A percentile compares a stretch with the other conserved stretches of the same genome.
Conservation (phyloP, 2,329 filamentous ascomycete genomes). For the Pestalotiopsis sp. region DNA sequence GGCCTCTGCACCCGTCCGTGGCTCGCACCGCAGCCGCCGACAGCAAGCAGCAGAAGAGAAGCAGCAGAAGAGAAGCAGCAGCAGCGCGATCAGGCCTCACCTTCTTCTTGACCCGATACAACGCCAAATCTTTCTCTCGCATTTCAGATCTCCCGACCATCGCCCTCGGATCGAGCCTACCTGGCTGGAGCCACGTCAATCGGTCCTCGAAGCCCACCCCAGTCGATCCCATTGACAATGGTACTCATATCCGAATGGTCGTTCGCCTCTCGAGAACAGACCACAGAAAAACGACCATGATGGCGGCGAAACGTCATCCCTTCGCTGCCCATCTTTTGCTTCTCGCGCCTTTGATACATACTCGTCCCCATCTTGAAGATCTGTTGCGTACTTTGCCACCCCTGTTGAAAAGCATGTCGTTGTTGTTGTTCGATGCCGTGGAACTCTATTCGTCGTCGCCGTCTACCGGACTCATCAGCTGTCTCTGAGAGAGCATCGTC, state of each 20-base stretch:
- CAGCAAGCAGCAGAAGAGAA: background rate
- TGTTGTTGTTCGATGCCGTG: background rate
- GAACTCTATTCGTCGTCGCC: background rate
- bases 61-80: background rate
- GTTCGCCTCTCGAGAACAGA: background rate
- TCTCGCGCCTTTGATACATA: background rate
- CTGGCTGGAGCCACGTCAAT: slow-evolving; percentile 4
- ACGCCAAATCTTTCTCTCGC: background rate
- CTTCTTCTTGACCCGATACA: background rate
- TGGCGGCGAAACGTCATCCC: background rate
- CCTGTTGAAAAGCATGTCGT: background rate
- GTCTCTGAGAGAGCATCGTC: background rate
- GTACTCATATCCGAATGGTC: background rate
- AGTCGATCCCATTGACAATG: background rate
- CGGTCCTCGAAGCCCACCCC: background rate
- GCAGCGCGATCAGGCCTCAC: background rate
- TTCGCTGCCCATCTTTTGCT: background rate
- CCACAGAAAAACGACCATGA: background rate
- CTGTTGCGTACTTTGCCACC: background rate
- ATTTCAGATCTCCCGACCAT: background rate
- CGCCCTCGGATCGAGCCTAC: background rate
- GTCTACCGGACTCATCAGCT: background rate
- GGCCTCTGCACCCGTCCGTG: background rate
- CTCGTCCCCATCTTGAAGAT: background rate
- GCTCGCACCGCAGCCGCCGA: background rate